Conservation (phyloP, 2,329 filamentous ascomycete species). For the Cordyceps tenuipes region DNA sequence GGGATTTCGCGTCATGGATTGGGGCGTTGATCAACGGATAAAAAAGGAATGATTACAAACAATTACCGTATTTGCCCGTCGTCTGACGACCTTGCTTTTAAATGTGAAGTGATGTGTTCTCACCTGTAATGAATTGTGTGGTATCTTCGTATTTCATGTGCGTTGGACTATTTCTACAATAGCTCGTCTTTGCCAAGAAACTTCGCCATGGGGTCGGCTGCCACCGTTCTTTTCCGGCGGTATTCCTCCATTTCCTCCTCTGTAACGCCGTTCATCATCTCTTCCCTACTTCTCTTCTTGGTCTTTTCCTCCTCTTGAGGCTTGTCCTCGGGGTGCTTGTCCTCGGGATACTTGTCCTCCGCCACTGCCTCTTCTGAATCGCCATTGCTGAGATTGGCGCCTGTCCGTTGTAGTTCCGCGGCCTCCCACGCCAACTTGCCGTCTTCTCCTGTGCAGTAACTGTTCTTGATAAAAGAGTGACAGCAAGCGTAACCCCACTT, state of each 20-base stretch:
- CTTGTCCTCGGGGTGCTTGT: conserved; percentile 24
- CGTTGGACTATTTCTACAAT: conserved; percentile 22
- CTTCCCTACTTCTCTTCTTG: conserved; percentile 68
- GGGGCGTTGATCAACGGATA: conserved; percentile 43
- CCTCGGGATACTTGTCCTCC: conserved; percentile 22
- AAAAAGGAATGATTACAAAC: conserved; percentile 27
- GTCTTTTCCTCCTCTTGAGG: conserved; percentile 21
- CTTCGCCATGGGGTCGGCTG: conserved; percentile 81
- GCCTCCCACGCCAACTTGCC: conserved; percentile 76
- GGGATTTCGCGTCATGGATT: conserved; percentile 38
- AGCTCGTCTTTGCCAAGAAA: conserved; percentile 66
- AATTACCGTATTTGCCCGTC: neutral
- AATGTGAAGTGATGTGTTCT: neutral
- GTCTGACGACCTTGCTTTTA: neutral
- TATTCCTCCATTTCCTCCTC: conserved; percentile 86
- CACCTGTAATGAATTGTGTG: neutral
- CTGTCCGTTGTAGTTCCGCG: conserved; percentile 53
- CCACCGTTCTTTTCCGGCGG: conserved; percentile 62
- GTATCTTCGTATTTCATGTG: conserved; percentile 15
- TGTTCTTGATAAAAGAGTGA: conserved; percentile 89
- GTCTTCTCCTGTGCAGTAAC: conserved; percentile 90
- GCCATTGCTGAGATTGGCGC: conserved; percentile 28
- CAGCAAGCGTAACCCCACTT: conserved; percentile 96
- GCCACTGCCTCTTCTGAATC: conserved; percentile 18
- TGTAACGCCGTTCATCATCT: conserved; percentile 68